Conservation (phyloP, 2,329 filamentous ascomycete species). For the Fusarium xyrophilum region DNA sequence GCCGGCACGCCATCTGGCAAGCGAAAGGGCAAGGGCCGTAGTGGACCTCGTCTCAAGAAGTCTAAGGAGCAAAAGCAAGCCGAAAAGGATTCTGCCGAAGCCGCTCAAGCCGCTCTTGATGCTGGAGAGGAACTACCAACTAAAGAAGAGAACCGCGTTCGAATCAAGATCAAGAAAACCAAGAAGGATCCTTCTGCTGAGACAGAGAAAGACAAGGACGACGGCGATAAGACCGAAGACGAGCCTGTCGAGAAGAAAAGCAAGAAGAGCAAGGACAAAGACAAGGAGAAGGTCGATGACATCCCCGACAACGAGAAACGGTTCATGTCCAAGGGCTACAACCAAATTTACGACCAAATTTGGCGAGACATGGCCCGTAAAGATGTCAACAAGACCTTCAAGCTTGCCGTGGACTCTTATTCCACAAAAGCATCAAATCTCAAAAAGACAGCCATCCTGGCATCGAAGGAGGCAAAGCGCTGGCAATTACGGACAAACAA, state of each 20-base stretch:
- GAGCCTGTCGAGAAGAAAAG: slow-evolving; percentile 51
- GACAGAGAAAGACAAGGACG: slow-evolving; percentile 54
- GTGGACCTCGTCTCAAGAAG: slow-evolving; percentile 81
- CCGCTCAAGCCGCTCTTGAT: slow-evolving; percentile 83
- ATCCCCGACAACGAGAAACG: slow-evolving; percentile 64
- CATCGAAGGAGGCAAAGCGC: slow-evolving; percentile 94
- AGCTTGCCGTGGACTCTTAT: slow-evolving; percentile 85
- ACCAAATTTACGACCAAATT: slow-evolving; percentile 97
- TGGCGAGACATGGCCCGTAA: slow-evolving; percentile 94
- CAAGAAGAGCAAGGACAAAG: slow-evolving; percentile 57
- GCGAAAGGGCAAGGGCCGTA: slow-evolving; percentile 57
- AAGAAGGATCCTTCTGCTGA: slow-evolving; percentile 46
- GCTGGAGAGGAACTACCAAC: slow-evolving; percentile 73
- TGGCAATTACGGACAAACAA: slow-evolving; percentile 99
- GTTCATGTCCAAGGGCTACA: slow-evolving; percentile 90
- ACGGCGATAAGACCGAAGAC: slow-evolving; percentile 53
- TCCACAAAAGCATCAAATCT: slow-evolving; percentile 91
- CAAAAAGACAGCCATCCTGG: slow-evolving; percentile 95
- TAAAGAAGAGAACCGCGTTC: slow-evolving; percentile 66
- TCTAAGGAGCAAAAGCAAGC: slow-evolving; percentile 85
- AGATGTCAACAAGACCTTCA: slow-evolving; percentile 90
- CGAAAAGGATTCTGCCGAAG: slow-evolving; percentile 83
- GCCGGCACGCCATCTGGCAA: slow-evolving; percentile 47
- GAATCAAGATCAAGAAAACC: slow-evolving; percentile 67
- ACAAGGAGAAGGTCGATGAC: slow-evolving; percentile 61